Conservation (phyloP, 257 asterid genomes). For the Nicotiana benthamiana region DNA sequence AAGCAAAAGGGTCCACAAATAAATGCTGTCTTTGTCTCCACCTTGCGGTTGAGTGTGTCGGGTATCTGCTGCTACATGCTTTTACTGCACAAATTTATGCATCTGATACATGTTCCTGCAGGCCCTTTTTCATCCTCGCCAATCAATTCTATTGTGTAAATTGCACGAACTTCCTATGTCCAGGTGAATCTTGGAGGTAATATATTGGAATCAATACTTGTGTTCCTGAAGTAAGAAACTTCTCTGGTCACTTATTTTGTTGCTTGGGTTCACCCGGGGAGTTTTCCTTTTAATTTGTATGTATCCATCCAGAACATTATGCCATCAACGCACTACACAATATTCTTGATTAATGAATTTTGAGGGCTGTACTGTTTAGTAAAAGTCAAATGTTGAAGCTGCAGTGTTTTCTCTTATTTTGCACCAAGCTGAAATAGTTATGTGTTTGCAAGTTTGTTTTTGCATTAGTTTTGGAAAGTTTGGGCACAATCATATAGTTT, state of each 20-base stretch:
- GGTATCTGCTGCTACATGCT: constrained; percentile 16
- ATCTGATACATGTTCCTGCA: constrained; percentile 23
- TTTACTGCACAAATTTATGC: background rate
- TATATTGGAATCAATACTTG: constrained; percentile 9
- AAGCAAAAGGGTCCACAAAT: constrained; percentile 56
- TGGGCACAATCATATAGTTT: too few species aligned
- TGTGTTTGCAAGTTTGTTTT: too few species aligned
- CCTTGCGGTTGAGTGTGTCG: constrained; percentile 26
- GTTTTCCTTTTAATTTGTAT: constrained; percentile 13
- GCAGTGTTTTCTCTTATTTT: background rate
- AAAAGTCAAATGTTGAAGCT: background rate
- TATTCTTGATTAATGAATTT: too few species aligned
- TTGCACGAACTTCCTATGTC: constrained; percentile 63
- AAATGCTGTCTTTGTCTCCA: constrained; percentile 55
- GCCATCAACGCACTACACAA: too few species aligned
- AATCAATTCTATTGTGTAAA: constrained; percentile 46
- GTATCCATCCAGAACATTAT: too few species aligned
- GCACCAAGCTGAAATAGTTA: too few species aligned
- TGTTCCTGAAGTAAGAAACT: background rate
- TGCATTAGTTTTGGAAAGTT: too few species aligned
- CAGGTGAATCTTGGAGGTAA: constrained; percentile 34
- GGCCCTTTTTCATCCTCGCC: constrained; percentile 74
- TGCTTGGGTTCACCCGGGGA: constrained; percentile 45
- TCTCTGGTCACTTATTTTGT: constrained; percentile 12
- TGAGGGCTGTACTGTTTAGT: too few species aligned